phyloP scores from a whole-genome alignment of 2,329 filamentous ascomycete genomes.

The Beauveria pseudobassiana region DNA sequence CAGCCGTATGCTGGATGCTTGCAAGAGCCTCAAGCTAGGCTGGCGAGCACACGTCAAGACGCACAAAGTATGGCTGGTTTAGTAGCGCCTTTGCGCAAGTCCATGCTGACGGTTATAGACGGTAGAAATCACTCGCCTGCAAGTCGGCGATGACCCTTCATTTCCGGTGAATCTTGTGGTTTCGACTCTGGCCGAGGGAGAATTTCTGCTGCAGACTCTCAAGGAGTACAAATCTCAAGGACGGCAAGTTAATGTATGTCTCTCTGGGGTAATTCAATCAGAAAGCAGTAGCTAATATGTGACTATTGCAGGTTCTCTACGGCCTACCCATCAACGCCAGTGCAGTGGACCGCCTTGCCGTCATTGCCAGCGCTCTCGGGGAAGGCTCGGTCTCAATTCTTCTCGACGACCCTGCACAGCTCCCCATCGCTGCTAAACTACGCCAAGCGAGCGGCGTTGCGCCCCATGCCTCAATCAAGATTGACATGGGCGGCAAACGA shows the following conservation, averaged over 20 bases:
- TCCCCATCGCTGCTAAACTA: conserved; percentile 38
- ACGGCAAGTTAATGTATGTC: conserved; percentile 50
- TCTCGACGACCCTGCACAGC: conserved; percentile 60
- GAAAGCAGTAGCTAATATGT: not conserved
- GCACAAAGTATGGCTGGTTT: conserved; percentile 54
- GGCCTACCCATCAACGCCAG: conserved; percentile 61
- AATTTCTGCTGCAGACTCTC: conserved; percentile 56
- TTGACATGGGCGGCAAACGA: conserved; percentile 66
- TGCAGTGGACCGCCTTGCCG: conserved; percentile 50
- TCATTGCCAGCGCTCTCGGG: conserved; percentile 48
- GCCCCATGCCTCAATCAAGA: conserved; percentile 60
- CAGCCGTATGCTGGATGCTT: conserved; percentile 60
- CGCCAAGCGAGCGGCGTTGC: conserved; percentile 34
- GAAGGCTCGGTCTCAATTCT: conserved; percentile 53
- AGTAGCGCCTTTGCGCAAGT: not conserved
- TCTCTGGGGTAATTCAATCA: no score
- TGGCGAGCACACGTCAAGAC: conserved; percentile 79
- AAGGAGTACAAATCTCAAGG: conserved; percentile 47
- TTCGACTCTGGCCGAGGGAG: conserved; percentile 68
- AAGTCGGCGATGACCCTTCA: conserved; percentile 52
- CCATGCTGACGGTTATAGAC: conserved; percentile 42
- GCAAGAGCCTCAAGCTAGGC: conserved; percentile 48
- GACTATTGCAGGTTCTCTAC: conserved; percentile 51
- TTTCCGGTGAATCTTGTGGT: conserved; percentile 55
- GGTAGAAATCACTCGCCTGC: conserved; percentile 55